These are phyloP conservation scores for Phytophthora uliginosa DNA, from an alignment of 352 stramenopile genomes.

Conservation along the genomic window DNA sequence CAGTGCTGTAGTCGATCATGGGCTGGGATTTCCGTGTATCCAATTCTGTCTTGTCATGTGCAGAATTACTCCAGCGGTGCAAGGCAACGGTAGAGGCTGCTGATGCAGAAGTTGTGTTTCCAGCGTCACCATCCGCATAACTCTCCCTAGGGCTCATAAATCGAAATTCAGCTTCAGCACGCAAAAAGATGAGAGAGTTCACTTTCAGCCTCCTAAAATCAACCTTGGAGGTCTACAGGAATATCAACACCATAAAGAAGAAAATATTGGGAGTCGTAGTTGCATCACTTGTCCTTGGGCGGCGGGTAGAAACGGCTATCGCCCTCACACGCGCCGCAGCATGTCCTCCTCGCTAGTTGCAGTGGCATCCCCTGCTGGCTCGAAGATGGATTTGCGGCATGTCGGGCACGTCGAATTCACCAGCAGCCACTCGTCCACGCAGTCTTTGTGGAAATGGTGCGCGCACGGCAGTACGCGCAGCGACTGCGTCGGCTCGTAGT, in stretches of 20 bases:
- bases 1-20: background rate
- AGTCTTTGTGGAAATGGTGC: slow-evolving; percentile 97
- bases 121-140: slow-evolving; percentile 18
- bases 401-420: slow-evolving; percentile 92
- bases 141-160: background rate
- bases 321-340: slow-evolving; percentile 60
- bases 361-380: slow-evolving; percentile 28
- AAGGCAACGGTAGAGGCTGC: slow-evolving; percentile 22
- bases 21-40: background rate
- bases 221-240: slow-evolving; percentile 19
- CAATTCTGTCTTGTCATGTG: background rate
- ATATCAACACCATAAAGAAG: slow-evolving; percentile 34
- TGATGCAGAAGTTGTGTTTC: slow-evolving; percentile 21
- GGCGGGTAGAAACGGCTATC: background rate
- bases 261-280: slow-evolving; percentile 26
- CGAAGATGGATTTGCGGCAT: slow-evolving; percentile 88
- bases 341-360: slow-evolving; percentile 70
- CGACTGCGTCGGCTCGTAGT: slow-evolving; percentile 90
- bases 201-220: slow-evolving; percentile 8
- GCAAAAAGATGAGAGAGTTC: slow-evolving; percentile 13
- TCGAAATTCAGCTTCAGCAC: background rate
- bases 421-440: slow-evolving; percentile 90
- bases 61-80: slow-evolving; percentile 39
- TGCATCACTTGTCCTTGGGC: slow-evolving; percentile 18
- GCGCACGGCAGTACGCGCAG: slow-evolving; percentile 95